phyloP scores from a whole-genome alignment of 2,329 filamentous ascomycete genomes.

The Penicillium sp. region DNA sequence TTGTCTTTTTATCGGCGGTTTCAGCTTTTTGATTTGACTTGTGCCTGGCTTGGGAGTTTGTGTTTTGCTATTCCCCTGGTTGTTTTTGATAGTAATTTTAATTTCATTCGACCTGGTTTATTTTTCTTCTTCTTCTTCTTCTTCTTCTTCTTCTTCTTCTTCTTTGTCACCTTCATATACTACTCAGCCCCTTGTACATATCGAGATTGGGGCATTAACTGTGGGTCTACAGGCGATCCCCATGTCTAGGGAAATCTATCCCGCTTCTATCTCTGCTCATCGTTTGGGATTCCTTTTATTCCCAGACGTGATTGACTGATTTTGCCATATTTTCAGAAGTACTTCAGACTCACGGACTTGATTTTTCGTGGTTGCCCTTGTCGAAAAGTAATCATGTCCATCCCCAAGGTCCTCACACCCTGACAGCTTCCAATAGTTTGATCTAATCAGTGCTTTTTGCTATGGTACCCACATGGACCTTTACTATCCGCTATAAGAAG shows the following conservation, averaged over 20 bases:
- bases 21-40: conserved; percentile 7
- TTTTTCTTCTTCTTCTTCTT: not conserved
- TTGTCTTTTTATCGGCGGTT: not conserved
- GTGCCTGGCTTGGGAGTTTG: not conserved
- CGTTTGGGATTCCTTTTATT: not conserved
- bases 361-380: not conserved
- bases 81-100: conserved; percentile 3
- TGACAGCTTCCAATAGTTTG: conserved; percentile 1
- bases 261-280: not conserved
- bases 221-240: not conserved
- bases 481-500: not conserved
- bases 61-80: conserved; percentile 1
- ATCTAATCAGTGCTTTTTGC: conserved; percentile 1
- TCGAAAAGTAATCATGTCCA: not conserved
- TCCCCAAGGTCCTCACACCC: conserved; percentile 28
- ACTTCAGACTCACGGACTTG: not conserved
- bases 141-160: not conserved
- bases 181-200: not conserved
- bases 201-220: not conserved
- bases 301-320: too few species aligned
- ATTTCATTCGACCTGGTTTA: conserved; percentile 1
- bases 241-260: not conserved
- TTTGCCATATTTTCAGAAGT: not conserved
- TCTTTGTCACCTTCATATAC: not conserved
- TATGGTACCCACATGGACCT: conserved; percentile 4